These are phyloP conservation scores for Neurospora cerealis DNA, from an alignment of 495 filamentous ascomycete species.

Conservation along the genomic window DNA sequence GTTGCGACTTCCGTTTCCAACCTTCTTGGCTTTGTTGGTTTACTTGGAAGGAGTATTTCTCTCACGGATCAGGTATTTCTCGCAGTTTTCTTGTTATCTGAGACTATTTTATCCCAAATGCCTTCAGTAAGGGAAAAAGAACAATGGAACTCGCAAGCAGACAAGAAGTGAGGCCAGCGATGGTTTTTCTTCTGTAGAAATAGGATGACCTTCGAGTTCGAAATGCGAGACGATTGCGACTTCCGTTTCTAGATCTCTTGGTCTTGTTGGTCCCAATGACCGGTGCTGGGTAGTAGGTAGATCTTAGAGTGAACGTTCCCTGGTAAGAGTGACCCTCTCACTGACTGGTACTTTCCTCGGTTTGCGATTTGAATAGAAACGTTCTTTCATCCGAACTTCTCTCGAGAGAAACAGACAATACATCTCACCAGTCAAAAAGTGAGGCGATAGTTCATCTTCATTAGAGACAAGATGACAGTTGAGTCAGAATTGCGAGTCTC, in stretches of 20 bases:
- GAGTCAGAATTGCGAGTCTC: neutral
- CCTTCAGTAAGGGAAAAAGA: neutral
- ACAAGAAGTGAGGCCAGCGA: neutral
- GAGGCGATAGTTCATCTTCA: neutral
- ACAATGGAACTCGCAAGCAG: neutral
- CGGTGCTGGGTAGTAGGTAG: neutral
- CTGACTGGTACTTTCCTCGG: neutral
- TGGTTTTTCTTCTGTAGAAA: neutral
- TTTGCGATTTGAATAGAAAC: too few relatives aligned
- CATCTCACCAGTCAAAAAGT: neutral
- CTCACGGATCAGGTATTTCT: neutral
- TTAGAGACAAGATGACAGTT: neutral
- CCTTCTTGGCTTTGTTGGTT: neutral
- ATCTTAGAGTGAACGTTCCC: neutral
- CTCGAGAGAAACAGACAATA: neutral
- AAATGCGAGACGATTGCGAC: neutral
- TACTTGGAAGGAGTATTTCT: neutral
- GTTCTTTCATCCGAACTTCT: neutral
- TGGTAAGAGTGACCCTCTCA: neutral
- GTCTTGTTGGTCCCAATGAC: neutral
- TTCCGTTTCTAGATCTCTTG: neutral
- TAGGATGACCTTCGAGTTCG: neutral
- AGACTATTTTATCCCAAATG: neutral
- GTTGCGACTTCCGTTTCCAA: neutral
- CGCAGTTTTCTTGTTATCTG: neutral